These are phyloP conservation scores for Drechmeria coniospora DNA, from an alignment of 2,329 filamentous ascomycete species.

Conservation along the genomic window DNA sequence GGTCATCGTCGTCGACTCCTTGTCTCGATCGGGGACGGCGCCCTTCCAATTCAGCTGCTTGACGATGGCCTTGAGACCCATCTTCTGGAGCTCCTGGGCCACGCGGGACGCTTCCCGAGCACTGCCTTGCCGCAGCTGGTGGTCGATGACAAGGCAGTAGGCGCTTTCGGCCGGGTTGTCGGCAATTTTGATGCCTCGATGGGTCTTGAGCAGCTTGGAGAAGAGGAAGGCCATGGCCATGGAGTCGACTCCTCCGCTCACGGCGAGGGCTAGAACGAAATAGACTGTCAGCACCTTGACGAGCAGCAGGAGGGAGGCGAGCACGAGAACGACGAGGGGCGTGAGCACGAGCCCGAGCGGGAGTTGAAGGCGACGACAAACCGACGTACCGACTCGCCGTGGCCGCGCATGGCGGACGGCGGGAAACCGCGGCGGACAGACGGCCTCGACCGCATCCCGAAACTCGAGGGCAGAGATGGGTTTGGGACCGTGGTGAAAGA, in stretches of 20 bases:
- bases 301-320: no score
- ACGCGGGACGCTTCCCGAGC: constrained; percentile 35
- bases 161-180: constrained; percentile 29
- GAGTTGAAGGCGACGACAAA: not conserved
- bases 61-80: constrained; percentile 18
- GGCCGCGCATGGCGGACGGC: constrained; percentile 16
- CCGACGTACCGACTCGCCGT: constrained; percentile 26
- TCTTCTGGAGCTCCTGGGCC: constrained; percentile 16
- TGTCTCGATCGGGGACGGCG: constrained; percentile 12
- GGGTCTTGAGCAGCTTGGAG: constrained; percentile 23
- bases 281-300: not conserved
- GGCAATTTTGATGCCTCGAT: constrained; percentile 22
- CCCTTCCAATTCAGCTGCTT: constrained; percentile 31
- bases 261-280: constrained; percentile 46
- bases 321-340: no score
- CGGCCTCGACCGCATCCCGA: constrained; percentile 32
- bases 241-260: constrained; percentile 93
- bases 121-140: constrained; percentile 38
- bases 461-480: constrained; percentile 23
- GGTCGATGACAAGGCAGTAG: constrained; percentile 39
- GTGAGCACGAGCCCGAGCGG: no score
- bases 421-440: constrained; percentile 34
- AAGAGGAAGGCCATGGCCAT: constrained; percentile 82
- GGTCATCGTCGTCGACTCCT: no score
- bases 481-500: constrained; percentile 21